These are phyloP conservation scores for Chaetothyriales sp. DNA, from an alignment of 2,329 filamentous ascomycete genomes.

Conservation along the genomic window DNA sequence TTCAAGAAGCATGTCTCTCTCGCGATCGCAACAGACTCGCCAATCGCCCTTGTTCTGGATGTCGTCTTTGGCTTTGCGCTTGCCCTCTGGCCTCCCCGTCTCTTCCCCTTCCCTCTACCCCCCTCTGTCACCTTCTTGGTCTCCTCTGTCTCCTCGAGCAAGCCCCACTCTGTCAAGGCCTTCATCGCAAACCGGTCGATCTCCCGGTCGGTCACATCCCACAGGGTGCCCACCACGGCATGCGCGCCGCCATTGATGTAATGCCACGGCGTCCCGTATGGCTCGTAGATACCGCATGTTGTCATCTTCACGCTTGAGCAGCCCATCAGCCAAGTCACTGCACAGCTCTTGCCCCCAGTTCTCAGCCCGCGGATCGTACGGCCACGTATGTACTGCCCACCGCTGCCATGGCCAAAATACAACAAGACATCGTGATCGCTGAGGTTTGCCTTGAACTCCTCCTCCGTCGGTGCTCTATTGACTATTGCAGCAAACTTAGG, in stretches of 20 bases:
- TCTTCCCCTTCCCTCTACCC: slow-evolving; percentile 18
- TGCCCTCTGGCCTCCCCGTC: slow-evolving; percentile 19
- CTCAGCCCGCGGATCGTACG: slow-evolving; percentile 61
- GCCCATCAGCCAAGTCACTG: slow-evolving; percentile 79
- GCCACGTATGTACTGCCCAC: slow-evolving; percentile 81
- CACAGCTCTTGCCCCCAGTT: slow-evolving; percentile 43
- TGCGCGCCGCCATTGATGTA: slow-evolving; percentile 81
- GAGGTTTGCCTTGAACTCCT: slow-evolving; percentile 58
- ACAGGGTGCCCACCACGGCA: slow-evolving; percentile 79
- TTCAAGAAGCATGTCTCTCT: slow-evolving; percentile 68
- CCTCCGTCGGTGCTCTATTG: slow-evolving; percentile 55
- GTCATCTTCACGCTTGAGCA: slow-evolving; percentile 73
- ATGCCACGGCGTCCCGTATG: slow-evolving; percentile 76
- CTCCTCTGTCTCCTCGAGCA: slow-evolving; percentile 37
- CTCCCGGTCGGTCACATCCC: slow-evolving; percentile 96
- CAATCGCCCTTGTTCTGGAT: slow-evolving; percentile 38
- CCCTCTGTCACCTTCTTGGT: not conserved
- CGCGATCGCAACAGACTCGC: slow-evolving; percentile 65
- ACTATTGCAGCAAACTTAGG: slow-evolving; percentile 37
- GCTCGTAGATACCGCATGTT: slow-evolving; percentile 75
- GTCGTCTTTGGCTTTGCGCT: slow-evolving; percentile 20
- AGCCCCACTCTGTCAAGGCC: slow-evolving; percentile 73
- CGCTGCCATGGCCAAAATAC: slow-evolving; percentile 93
- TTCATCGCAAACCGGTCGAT: slow-evolving; percentile 80
- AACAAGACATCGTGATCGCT: slow-evolving; percentile 56